Evolutionary conservation across 495 filamentous ascomycete species (phyloP).

Genomic region (Aspergillus leporis): DNA sequence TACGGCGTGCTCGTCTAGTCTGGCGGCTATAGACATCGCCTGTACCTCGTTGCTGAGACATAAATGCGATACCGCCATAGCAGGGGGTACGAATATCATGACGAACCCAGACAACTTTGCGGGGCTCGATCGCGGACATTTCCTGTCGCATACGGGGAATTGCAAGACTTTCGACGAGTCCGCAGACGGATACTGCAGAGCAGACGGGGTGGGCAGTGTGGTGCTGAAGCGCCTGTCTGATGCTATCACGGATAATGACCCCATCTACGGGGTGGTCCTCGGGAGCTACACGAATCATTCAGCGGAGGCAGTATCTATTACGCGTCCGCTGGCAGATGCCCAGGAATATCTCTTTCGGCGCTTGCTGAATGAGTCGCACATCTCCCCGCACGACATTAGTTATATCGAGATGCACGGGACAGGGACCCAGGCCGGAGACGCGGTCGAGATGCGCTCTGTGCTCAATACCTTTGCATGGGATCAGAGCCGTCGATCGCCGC

Average conservation of each 20-base stretch:
- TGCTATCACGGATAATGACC: slow-evolving; percentile 68
- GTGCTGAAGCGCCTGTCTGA: slow-evolving; percentile 73
- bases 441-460: slow-evolving; percentile 73
- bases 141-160: slow-evolving; percentile 72
- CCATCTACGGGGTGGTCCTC: slow-evolving; percentile 64
- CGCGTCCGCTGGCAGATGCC: slow-evolving; percentile 67
- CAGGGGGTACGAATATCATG: slow-evolving; percentile 76
- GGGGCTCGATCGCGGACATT: slow-evolving; percentile 72
- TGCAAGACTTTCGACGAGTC: slow-evolving; percentile 77
- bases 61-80: slow-evolving; percentile 81
- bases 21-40: slow-evolving; percentile 79
- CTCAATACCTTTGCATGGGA: slow-evolving; percentile 74
- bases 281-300: slow-evolving; percentile 71
- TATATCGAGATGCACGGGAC: slow-evolving; percentile 91
- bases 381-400: slow-evolving; percentile 69
- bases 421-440: slow-evolving; percentile 78
- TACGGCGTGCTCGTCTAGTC: slow-evolving; percentile 84
- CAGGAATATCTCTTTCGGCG: slow-evolving; percentile 65
- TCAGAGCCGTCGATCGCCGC: slow-evolving; percentile 62
- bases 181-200: slow-evolving; percentile 80
- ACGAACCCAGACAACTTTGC: slow-evolving; percentile 82
- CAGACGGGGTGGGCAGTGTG: slow-evolving; percentile 67
- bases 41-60: slow-evolving; percentile 75
- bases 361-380: slow-evolving; percentile 63
- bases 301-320: slow-evolving; percentile 77